Percentiles rank a stretch among this genome's conserved stretches.
Conservation (phyloP, 192 early-diverging fungal genomes). For the Entomortierella lignicola region DNA sequence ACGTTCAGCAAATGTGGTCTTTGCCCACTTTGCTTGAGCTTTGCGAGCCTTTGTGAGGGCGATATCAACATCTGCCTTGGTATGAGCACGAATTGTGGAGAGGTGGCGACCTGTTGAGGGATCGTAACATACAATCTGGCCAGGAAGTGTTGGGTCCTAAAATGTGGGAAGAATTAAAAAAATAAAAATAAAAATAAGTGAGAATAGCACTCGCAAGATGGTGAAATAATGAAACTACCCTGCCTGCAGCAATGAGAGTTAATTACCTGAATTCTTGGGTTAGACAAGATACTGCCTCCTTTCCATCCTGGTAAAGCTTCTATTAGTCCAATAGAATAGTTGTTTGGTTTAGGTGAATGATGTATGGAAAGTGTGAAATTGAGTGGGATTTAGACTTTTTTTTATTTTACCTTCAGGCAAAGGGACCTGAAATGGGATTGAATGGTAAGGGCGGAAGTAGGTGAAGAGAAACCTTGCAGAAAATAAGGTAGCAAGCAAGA, state of each 20-base stretch:
- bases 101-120: slow-evolving; percentile 85
- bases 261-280: slow-evolving; percentile 60
- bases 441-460: slow-evolving; percentile 5
- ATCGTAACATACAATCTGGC: slow-evolving; percentile 83
- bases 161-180: not conserved
- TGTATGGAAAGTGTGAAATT: not conserved
- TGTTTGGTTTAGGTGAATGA: not conserved
- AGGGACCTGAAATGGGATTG: slow-evolving; percentile 28
- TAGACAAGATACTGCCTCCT: slow-evolving; percentile 57
- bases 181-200: not conserved
- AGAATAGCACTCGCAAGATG: no score
- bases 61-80: slow-evolving; percentile 66
- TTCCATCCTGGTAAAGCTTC: slow-evolving; percentile 63
- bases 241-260: not conserved
- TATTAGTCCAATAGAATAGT: slow-evolving; percentile 5
- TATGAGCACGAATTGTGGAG: slow-evolving; percentile 67
- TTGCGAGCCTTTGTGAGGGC: slow-evolving; percentile 64
- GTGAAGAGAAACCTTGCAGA: not conserved
- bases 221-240: no score
- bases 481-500: not conserved
- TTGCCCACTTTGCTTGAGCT: slow-evolving; percentile 77
- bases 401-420: slow-evolving; percentile 20
- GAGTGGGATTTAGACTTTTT: not conserved
- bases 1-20: slow-evolving; percentile 79
- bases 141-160: slow-evolving; percentile 61